A percentile compares a stretch with the other conserved stretches of the same genome.
Conservation (phyloP, 139 green algal species). For the Pycnococcus provasolii region DNA sequence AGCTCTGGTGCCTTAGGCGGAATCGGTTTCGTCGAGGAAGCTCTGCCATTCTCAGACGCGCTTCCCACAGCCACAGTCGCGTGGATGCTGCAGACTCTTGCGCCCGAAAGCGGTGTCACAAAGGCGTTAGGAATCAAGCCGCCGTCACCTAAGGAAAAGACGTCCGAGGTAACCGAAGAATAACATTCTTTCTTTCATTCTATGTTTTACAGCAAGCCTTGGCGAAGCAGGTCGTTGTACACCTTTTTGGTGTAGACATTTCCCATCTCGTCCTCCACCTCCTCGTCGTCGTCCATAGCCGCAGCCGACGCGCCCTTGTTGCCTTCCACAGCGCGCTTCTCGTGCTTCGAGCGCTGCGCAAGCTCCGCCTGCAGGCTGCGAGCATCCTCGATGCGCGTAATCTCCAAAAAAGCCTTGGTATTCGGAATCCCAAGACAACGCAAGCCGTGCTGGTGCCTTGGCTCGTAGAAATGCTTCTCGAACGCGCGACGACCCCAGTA, state of each 20-base stretch:
- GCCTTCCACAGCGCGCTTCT: slow-evolving; percentile 56
- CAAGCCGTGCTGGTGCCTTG: slow-evolving; percentile 79
- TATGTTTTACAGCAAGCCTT: slow-evolving; percentile 65
- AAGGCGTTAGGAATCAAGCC: too few species aligned
- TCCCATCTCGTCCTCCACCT: slow-evolving; percentile 46
- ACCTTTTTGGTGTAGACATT: slow-evolving; percentile 86
- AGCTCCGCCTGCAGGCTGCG: neutral
- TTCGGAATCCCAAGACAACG: slow-evolving; percentile 89
- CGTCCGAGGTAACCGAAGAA: too few species aligned
- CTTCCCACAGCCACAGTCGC: slow-evolving; percentile 23
- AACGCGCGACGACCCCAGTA: slow-evolving; percentile 91
- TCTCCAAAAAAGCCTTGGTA: slow-evolving; percentile 86
- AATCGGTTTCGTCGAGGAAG: slow-evolving; percentile 19
- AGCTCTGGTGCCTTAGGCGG: neutral
- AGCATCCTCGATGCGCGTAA: neutral
- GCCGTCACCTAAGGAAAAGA: too few species aligned
- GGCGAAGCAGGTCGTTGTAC: slow-evolving; percentile 71
- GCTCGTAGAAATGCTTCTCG: slow-evolving; percentile 95
- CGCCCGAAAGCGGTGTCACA: neutral
- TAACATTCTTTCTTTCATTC: too few species aligned
- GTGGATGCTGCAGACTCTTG: neutral
- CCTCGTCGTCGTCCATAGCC: slow-evolving; percentile 42
- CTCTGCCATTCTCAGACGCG: slow-evolving; percentile 22
- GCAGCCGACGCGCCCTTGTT: slow-evolving; percentile 30
- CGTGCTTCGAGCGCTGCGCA: slow-evolving; percentile 19